Evolutionary conservation across 768 basidiomycete genomes (phyloP), one percentile per base, ranked within the genome.

Genomic region (Tylopilus rubrobrunneus): DNA sequence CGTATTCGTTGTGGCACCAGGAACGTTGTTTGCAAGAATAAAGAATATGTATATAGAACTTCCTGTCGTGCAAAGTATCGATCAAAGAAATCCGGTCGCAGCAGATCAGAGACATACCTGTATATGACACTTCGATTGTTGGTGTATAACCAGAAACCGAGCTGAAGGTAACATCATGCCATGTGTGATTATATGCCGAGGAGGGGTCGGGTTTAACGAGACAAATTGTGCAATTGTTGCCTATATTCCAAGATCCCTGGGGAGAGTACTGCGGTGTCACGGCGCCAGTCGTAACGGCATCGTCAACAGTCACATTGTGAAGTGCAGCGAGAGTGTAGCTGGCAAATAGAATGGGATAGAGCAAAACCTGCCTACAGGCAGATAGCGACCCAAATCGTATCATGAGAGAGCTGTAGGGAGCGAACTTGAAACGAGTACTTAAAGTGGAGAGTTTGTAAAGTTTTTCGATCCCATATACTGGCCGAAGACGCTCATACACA

Each of bases 11-110:
- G 8, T 1, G 11, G 36, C 17, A 34, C 2, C 0, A 1, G 36
- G 4, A 6, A 57, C 14, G 1, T 5, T 48, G 40, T 63, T 64
- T 8, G 59, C 55, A 0, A 56, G 19, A 42, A 59, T 62, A 23
- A 64, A 62, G 37, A 55, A 64, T 48, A 63, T 48, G 33, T 64
- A 63, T 8, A 63, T 0, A 1, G 43, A 56, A 5, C 23, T 64
- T 19, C 62, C 59, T 63, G 21, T 11, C 1, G 11, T 23, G 4
- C 1, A 0, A 10, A 31, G 8, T 31, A 47, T 12, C 7, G 3
- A 33, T n/a, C 14, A 39, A 36, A 25, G 40, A 5, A 10, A 47
- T 11, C 21, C 0, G 7, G 8, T 10, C 19, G 19, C 0, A 9
- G 40, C 44, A 2, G 6, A 41, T 0, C 29, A 7, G 10, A 31